Conservation (phyloP, 768 basidiomycete species). For the Paxillus ammoniavirescens region DNA sequence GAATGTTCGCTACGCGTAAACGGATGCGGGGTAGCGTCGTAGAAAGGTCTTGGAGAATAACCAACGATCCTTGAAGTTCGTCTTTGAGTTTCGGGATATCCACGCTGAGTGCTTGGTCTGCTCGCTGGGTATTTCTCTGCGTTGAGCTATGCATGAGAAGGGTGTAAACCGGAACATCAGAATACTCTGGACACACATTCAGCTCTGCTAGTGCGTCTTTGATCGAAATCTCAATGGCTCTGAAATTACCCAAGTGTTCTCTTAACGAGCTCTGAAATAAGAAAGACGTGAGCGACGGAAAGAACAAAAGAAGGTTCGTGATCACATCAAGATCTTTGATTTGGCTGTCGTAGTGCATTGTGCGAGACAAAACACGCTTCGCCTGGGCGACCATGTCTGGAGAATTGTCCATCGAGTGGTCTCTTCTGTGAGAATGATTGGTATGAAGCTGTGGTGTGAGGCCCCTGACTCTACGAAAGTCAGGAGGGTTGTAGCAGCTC, state of each 20-base stretch:
- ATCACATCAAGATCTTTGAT: conserved; percentile 63
- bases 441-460: not conserved
- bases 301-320: not conserved
- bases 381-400: conserved; percentile 41
- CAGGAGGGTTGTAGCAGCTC: conserved; percentile 1
- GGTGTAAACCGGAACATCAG: not conserved
- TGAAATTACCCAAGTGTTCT: conserved; percentile 71
- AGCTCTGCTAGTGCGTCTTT: conserved; percentile 62
- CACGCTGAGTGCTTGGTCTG: conserved; percentile 52
- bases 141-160: not conserved
- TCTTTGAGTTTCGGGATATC: conserved; percentile 63
- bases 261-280: conserved; percentile 55
- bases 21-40: conserved; percentile 59
- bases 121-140: conserved; percentile 58
- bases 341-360: conserved; percentile 48
- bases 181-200: conserved; percentile 41
- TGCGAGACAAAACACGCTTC: conserved; percentile 46
- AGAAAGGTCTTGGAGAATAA: conserved; percentile 56
- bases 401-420: conserved; percentile 7
- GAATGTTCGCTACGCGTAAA: conserved; percentile 59
- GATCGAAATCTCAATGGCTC: conserved; percentile 67
- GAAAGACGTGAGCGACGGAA: not conserved
- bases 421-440: not conserved
- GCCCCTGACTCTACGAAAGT: conserved; percentile 8
- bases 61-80: conserved; percentile 60